Conservation (phyloP, 2,329 filamentous ascomycete species). For the Samsoniella hepiali region DNA sequence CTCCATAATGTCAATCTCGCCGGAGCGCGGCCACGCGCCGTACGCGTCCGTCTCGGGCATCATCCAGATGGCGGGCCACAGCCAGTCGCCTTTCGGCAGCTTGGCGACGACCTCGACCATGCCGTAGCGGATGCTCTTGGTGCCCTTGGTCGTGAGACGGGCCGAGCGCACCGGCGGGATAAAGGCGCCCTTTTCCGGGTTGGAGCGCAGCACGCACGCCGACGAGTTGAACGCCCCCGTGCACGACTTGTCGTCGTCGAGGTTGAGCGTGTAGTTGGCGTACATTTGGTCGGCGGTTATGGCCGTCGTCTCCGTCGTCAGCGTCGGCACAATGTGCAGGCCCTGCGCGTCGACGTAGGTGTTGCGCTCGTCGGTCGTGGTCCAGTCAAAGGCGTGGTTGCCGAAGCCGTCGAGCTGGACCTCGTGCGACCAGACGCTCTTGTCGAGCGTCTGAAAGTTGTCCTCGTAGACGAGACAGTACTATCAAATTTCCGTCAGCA, state of each 20-base stretch:
- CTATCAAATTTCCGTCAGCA: constrained; percentile 23
- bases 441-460: constrained; percentile 44
- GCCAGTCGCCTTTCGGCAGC: constrained; percentile 51
- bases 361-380: constrained; percentile 46
- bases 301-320: constrained; percentile 41
- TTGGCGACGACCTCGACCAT: constrained; percentile 52
- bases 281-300: constrained; percentile 39
- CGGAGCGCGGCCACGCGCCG: constrained; percentile 48
- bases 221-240: constrained; percentile 34
- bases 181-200: constrained; percentile 42
- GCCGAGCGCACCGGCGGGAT: constrained; percentile 49
- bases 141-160: constrained; percentile 45
- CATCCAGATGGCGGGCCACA: constrained; percentile 53
- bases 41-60: constrained; percentile 47
- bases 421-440: constrained; percentile 47
- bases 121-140: constrained; percentile 45
- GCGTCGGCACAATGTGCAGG: constrained; percentile 54
- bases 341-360: constrained; percentile 45
- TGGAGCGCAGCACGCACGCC: constrained; percentile 39
- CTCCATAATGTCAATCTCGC: constrained; percentile 54
- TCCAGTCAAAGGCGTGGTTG: constrained; percentile 54
- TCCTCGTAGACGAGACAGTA: constrained; percentile 52
- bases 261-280: constrained; percentile 42
- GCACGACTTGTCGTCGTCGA: constrained; percentile 41
- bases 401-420: constrained; percentile 44